Evolutionary conservation across 495 filamentous ascomycete genomes (phyloP).

Genomic region (Antarctomyces pellizariae): DNA sequence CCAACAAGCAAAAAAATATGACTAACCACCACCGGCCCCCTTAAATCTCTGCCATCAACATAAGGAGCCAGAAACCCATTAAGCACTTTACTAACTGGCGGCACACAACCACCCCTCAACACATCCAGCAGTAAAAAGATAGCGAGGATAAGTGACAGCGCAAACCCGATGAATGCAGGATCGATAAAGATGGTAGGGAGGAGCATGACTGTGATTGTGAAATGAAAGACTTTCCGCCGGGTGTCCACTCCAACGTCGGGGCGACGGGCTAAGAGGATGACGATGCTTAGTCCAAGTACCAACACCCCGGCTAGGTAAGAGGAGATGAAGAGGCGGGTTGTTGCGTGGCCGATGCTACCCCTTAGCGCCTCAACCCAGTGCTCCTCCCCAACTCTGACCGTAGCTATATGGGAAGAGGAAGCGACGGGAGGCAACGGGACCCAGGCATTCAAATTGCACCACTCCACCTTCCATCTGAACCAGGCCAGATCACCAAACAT

Average conservation of each 20-base stretch:
- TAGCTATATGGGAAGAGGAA: too few relatives aligned
- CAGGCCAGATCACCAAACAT: conserved; percentile 54
- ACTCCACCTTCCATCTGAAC: conserved; percentile 42
- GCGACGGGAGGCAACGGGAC: conserved; percentile 53
- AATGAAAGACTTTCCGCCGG: conserved; percentile 94
- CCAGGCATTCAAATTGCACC: conserved; percentile 46
- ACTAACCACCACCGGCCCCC: conserved; percentile 80
- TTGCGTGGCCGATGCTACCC: conserved; percentile 43
- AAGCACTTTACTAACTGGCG: conserved; percentile 61
- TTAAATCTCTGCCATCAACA: conserved; percentile 79
- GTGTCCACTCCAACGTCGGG: conserved; percentile 75
- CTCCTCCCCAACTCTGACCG: too few relatives aligned
- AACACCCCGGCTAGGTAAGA: conserved; percentile 51
- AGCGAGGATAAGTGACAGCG: conserved; percentile 46
- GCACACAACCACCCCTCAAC: conserved; percentile 73
- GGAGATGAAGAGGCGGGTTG: conserved; percentile 53
- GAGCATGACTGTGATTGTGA: conserved; percentile 93
- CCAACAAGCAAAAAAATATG: conserved; percentile 93
- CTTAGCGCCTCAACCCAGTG: conserved; percentile 34
- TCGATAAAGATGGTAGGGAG: conserved; percentile 69
- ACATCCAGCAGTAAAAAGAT: conserved; percentile 76
- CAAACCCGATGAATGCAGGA: conserved; percentile 58
- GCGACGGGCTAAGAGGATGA: conserved; percentile 44
- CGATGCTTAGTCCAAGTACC: conserved; percentile 40
- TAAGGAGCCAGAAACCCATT: conserved; percentile 77